Evolutionary conservation across 139 green algal species (phyloP), one percentile per base, ranked within the genome.

Genomic region (Chlorella sp.): DNA sequence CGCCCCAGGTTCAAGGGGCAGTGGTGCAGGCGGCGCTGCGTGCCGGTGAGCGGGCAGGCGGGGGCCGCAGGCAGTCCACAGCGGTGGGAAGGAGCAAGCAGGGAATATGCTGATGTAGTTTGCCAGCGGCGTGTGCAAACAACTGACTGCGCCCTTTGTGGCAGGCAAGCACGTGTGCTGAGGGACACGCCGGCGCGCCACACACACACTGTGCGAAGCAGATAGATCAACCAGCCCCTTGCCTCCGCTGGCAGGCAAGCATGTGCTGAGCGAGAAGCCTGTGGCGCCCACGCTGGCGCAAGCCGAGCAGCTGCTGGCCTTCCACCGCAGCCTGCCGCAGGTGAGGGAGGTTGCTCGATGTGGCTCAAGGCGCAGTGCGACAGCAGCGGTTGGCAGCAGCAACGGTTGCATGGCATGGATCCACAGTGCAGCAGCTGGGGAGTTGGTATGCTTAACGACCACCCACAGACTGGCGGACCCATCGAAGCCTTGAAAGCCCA

Each of bases 241-340:
- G n/a, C n/a, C n/a, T n/a, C n/a, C n/a, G n/a, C n/a, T n/a, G n/a
- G n/a, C n/a, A 75, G 78, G 78, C 78, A 84, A 84, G 78, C 63
- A 76, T 12, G 78, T 84, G 63, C 63, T 84, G 63, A 73, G 51
- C 7, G 78, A 84, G 78, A 84, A 84, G 78, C 78, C 78, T 3
- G 78, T 67, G 20, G 78, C 63, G 0, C 78, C 78, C 63, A 84
- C 63, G 6, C 38, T 84, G n/a, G n/a, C 21, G 6, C 30, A 74
- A 12, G 78, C 64, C 1, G 36, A 84, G 41, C 63, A 75, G 78
- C 63, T 84, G 63, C 78, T 84, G 63, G 63, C 76, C 28, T 71
- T 72, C 60, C 57, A 82, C 39, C 20, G 16, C 32, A 73, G 60
- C 36, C 76, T 82, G 57, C 76, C 76, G 1, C 76, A 73, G 76